Evolutionary conservation across 2,329 filamentous ascomycete species (phyloP), one percentile per base, ranked within the genome.

Genomic region (Fusarium brachygibbosum): DNA sequence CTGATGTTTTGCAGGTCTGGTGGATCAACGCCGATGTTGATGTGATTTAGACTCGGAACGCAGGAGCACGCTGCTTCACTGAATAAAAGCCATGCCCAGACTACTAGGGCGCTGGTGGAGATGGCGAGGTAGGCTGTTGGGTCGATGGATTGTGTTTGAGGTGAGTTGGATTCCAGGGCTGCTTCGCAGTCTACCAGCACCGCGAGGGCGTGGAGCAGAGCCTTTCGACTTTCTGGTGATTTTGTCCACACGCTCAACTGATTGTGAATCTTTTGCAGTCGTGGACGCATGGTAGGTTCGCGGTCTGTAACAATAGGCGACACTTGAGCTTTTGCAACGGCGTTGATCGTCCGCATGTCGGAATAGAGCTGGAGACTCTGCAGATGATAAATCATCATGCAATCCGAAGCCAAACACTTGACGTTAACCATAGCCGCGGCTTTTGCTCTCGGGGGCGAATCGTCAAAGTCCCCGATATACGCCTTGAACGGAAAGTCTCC

Each of bases 51-150:
- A 0, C 62, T 59, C 0, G 74, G 73, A 1, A 75, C 68, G 35
- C 79, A 82, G 3, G 60, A 64, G 32, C 75, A 79, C 0, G 67
- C 54, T 16, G 69, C 45, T 12, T 73, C 62, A 4, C 74, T 69
- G 34, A 77, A 76, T 17, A 70, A 73, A 14, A 76, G 75, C 74
- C 79, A 82, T 0, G 76, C 73, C 79, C 79, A 82, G 1, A 80
- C 66, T 2, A 81, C 73, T 4, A 79, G 58, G 0, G 78, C 77
- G 4, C 75, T 75, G 1, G 74, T 75, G 0, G 76, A 75, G 0
- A 79, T 57, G 3, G 79, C 73, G 1, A 80, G 73, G 35, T 80
- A 77, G 1, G 76, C 68, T 13, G 81, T 70, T 0, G 80, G 80
- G 21, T 82, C 78, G 9, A 76, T 29, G 5, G 68, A 63, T 11